phyloP scores from a whole-genome alignment of 805 yeast genomes.

The Isabelozyma pseudorhagii region DNA sequence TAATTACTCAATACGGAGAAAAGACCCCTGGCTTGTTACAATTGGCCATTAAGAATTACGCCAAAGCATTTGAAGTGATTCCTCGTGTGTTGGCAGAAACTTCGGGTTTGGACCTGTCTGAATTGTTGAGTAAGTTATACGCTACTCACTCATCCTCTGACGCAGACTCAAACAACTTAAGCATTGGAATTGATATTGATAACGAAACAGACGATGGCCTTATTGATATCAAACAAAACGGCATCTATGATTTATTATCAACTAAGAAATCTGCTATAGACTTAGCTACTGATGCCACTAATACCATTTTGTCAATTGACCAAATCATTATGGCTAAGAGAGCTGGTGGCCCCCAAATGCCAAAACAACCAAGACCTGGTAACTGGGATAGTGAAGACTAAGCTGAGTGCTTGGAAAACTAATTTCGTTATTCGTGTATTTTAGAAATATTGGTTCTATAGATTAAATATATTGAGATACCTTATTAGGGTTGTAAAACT shows the following conservation, averaged over 20 bases:
- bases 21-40: constrained; percentile 90
- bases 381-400: constrained; percentile 95
- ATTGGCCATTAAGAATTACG: constrained; percentile 90
- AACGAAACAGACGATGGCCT: constrained; percentile 56
- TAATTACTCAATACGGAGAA: constrained; percentile 83
- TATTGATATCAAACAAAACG: constrained; percentile 64
- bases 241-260: constrained; percentile 75
- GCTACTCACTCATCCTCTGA: constrained; percentile 71
- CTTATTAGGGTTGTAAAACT: no score
- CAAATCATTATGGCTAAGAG: constrained; percentile 98
- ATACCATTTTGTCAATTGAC: constrained; percentile 86
- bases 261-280: constrained; percentile 84
- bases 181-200: constrained; percentile 80
- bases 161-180: constrained; percentile 34
- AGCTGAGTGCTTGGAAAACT: not conserved
- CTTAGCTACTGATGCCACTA: constrained; percentile 94
- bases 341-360: constrained; percentile 96
- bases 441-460: not conserved
- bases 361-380: constrained; percentile 80
- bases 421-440: not conserved
- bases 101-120: constrained; percentile 87
- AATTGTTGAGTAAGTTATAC: constrained; percentile 82
- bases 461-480: no score
- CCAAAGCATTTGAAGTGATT: constrained; percentile 89
- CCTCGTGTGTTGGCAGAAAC: constrained; percentile 94